Evolutionary conservation across 2,329 filamentous ascomycete genomes (phyloP).

Genomic region (Pseudogymnoascus sp.): DNA sequence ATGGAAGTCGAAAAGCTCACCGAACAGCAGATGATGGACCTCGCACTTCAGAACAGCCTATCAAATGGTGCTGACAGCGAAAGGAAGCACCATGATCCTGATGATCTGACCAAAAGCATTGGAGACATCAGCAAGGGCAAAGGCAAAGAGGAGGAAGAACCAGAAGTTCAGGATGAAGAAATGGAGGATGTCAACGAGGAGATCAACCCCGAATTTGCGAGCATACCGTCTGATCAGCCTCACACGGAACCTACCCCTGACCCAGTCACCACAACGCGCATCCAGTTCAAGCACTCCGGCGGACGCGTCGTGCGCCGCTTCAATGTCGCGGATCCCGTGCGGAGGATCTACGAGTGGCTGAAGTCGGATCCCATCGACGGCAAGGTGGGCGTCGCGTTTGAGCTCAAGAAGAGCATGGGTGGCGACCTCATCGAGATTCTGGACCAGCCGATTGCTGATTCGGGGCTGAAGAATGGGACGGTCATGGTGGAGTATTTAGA

Average conservation of each 20-base stretch:
- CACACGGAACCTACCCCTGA: slow-evolving; percentile 71
- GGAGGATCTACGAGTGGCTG: slow-evolving; percentile 89
- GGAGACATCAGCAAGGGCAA: slow-evolving; percentile 46
- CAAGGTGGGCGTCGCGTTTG: slow-evolving; percentile 70
- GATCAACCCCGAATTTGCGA: slow-evolving; percentile 47
- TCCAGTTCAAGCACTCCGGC: slow-evolving; percentile 82
- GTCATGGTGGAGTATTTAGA: slow-evolving; percentile 91
- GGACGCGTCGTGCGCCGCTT: slow-evolving; percentile 87
- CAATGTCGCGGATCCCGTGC: slow-evolving; percentile 63
- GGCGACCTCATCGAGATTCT: slow-evolving; percentile 75
- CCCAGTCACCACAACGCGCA: slow-evolving; percentile 68
- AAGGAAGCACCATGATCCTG: slow-evolving; percentile 66
- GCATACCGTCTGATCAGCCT: slow-evolving; percentile 62
- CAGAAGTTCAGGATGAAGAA: slow-evolving; percentile 32
- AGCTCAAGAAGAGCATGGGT: slow-evolving; percentile 65
- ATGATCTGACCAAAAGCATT: slow-evolving; percentile 69
- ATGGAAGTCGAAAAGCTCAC: slow-evolving; percentile 82
- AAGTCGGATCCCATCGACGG: slow-evolving; percentile 80
- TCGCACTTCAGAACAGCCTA: slow-evolving; percentile 85
- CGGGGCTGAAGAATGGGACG: slow-evolving; percentile 82
- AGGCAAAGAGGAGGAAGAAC: slow-evolving; percentile 35
- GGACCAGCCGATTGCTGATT: slow-evolving; percentile 67
- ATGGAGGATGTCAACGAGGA: slow-evolving; percentile 20
- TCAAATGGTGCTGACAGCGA: slow-evolving; percentile 36
- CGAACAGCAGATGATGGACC: slow-evolving; percentile 93